Percentiles rank a stretch among this genome's conserved stretches.
phyloP scores from a whole-genome alignment of 352 stramenopile genomes.

The Halophytophthora polymorphica region DNA sequence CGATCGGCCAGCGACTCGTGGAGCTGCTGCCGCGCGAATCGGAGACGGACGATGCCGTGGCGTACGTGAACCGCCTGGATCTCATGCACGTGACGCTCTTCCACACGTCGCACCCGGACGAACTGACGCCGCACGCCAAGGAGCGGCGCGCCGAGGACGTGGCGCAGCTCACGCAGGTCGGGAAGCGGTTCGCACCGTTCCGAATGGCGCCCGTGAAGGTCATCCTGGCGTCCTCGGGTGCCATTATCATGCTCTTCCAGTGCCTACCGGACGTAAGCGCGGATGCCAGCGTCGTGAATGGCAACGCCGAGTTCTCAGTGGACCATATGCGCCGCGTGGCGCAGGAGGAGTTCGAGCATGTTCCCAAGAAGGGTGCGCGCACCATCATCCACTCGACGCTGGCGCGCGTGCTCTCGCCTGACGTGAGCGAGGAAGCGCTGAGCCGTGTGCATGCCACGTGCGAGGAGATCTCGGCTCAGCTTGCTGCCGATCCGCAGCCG shows the following conservation, averaged over 20 bases:
- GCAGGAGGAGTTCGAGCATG: constrained; percentile 45
- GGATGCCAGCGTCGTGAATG: constrained; percentile 17
- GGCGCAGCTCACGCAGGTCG: constrained; percentile 36
- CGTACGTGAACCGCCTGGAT: constrained; percentile 60
- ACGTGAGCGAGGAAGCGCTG: constrained; percentile 34
- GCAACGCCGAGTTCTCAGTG: constrained; percentile 46
- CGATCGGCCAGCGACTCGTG: constrained; percentile 41
- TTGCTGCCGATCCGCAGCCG: constrained; percentile 21
- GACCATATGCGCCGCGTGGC: constrained; percentile 49
- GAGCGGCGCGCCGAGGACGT: constrained; percentile 39
- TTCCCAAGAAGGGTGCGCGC: constrained; percentile 37
- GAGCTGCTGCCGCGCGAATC: constrained; percentile 35
- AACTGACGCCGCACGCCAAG: constrained; percentile 41
- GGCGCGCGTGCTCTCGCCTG: constrained; percentile 45
- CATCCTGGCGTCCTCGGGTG: constrained; percentile 55
- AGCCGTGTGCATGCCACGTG: constrained; percentile 39
- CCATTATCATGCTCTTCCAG: constrained; percentile 68
- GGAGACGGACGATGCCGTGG: constrained; percentile 27
- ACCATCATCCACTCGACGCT: constrained; percentile 75
- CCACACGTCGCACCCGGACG: constrained; percentile 70
- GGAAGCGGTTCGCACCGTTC: constrained; percentile 37
- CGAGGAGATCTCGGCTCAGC: constrained; percentile 43
- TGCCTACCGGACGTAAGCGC: constrained; percentile 21
- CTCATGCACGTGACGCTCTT: constrained; percentile 82
- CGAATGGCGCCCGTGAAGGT: constrained; percentile 44